These are phyloP conservation scores for Quercus parvula DNA, from an alignment of 306 rosid species.

Conservation along the genomic window DNA sequence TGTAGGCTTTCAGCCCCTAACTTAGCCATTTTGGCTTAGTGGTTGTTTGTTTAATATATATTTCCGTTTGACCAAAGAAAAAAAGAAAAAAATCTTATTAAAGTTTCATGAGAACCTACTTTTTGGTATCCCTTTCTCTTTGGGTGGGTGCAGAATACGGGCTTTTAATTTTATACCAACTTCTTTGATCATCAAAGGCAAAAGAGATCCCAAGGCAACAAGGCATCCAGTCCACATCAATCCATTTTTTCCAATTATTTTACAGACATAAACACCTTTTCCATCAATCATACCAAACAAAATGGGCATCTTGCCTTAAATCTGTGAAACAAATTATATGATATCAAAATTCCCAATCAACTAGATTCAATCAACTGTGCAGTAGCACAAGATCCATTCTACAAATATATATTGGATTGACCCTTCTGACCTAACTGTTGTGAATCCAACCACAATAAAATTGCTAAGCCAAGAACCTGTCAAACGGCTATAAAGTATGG, in stretches of 20 bases:
- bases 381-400: neutral
- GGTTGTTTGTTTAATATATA: too few relatives aligned
- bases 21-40: too few relatives aligned
- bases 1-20: too few relatives aligned
- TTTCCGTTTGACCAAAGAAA: too few relatives aligned
- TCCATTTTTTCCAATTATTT: neutral
- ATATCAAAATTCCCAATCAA: too few relatives aligned
- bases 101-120: constrained; percentile 1
- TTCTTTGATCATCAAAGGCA: constrained; percentile 7
- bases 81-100: neutral
- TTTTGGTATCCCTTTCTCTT: constrained; percentile 15
- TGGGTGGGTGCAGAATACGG: constrained; percentile 22
- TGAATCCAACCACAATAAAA: neutral
- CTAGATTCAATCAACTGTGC: neutral
- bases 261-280: neutral
- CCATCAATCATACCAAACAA: neutral
- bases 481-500: neutral
- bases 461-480: neutral
- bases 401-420: neutral
- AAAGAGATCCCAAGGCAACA: neutral
- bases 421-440: neutral
- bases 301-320: neutral
- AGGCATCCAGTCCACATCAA: constrained; percentile 5
- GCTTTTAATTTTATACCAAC: constrained; percentile 17
- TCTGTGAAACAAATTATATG: neutral